Percentiles rank a stretch among this genome's conserved stretches.
Conservation (phyloP, 1,284 basidiomycete genomes). For the Calocybe gambosa region DNA sequence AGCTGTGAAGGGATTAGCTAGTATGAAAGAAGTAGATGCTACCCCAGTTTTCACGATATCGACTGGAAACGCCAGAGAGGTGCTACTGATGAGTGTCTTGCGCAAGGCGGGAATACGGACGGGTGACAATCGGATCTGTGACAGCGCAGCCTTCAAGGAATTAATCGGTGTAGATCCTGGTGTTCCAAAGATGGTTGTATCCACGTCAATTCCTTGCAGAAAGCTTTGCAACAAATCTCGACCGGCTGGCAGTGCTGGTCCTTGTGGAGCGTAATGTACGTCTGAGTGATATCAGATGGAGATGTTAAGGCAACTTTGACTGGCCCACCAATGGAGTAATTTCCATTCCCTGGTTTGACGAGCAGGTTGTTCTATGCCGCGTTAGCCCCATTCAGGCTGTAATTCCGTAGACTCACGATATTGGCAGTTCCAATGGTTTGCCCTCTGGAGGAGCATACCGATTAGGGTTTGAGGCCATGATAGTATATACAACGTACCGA, state of each 20-base stretch:
- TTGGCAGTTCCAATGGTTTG: conserved; percentile 57
- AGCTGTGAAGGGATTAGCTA: conserved; percentile 74
- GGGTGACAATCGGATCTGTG: conserved; percentile 53
- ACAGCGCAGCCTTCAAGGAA: conserved; percentile 62
- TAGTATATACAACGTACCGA: conserved; percentile 32
- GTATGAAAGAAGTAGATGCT: conserved; percentile 48
- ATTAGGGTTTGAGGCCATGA: not conserved
- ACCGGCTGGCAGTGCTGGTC: conserved; percentile 49
- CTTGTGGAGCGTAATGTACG: conserved; percentile 62
- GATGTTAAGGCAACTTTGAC: conserved; percentile 3
- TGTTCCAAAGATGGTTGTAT: conserved; percentile 55
- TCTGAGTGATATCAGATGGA: conserved; percentile 26
- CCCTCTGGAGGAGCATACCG: conserved; percentile 26
- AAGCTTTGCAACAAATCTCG: conserved; percentile 63
- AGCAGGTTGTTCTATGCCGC: conserved; percentile 40
- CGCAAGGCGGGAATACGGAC: conserved; percentile 66
- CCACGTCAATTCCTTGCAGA: conserved; percentile 58
- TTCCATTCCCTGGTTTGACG: conserved; percentile 48
- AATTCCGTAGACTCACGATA: conserved; percentile 33
- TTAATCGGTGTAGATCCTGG: conserved; percentile 55
- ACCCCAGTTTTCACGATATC: conserved; percentile 55
- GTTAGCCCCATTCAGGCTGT: conserved; percentile 15
- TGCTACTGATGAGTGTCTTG: conserved; percentile 55
- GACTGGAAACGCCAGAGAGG: conserved; percentile 50
- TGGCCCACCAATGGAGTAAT: conserved; percentile 45